A percentile compares a stretch with the other conserved stretches of the same genome.
Conservation (phyloP, 371 early-diverging fungal genomes). For the Zancudomyces culisetae region DNA sequence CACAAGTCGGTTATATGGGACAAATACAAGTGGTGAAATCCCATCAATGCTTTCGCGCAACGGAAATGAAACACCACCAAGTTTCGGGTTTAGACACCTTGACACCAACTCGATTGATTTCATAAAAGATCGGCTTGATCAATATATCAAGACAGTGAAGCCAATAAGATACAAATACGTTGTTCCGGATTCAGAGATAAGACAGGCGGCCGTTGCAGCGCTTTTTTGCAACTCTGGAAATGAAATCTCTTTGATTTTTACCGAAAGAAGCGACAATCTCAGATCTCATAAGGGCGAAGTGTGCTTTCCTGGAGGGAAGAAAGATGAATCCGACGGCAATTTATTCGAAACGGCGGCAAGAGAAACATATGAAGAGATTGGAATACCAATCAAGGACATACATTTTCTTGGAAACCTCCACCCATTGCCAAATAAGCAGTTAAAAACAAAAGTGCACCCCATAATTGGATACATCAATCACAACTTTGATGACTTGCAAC, state of each 20-base stretch:
- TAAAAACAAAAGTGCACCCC: constrained; percentile 48
- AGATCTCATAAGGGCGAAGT: constrained; percentile 62
- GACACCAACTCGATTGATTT: not conserved
- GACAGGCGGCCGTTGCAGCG: constrained; percentile 16
- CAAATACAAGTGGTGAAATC: too few species aligned
- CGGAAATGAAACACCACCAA: too few species aligned
- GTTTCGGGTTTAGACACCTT: too few species aligned
- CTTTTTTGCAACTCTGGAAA: constrained; percentile 46
- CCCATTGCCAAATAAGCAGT: constrained; percentile 39
- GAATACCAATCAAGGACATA: constrained; percentile 27
- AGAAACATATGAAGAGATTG: constrained; percentile 74
- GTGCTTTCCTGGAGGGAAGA: constrained; percentile 65
- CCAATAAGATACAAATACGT: constrained; percentile 8
- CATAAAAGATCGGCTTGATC: not conserved
- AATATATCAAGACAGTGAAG: not conserved
- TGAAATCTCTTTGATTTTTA: constrained; percentile 55
- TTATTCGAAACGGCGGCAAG: constrained; percentile 50
- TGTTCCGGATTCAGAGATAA: not conserved
- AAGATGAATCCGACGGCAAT: constrained; percentile 34
- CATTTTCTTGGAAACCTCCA: constrained; percentile 44
- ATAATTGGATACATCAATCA: constrained; percentile 40
- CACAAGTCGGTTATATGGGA: too few species aligned
- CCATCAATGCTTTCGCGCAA: too few species aligned
- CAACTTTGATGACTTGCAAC: constrained; percentile 6
- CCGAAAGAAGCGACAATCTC: constrained; percentile 47